Conservation (phyloP, 208 protist genomes). For the Acanthamoeba divionensis region DNA sequence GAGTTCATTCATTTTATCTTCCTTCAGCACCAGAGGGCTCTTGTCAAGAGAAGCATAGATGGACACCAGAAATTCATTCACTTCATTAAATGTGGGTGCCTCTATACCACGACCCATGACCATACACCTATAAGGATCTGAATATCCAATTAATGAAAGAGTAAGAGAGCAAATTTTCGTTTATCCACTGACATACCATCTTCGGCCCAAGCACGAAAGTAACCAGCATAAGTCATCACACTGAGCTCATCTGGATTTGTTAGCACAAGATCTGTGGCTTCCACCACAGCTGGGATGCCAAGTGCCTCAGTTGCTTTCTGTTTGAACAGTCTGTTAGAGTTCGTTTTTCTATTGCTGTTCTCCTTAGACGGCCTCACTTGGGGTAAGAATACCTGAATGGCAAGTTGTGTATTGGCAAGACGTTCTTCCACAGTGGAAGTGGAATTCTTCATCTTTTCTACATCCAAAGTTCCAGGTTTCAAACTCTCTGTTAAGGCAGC, state of each 20-base stretch:
- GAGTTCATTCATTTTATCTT: slow-evolving; percentile 18
- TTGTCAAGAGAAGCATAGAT: slow-evolving; percentile 34
- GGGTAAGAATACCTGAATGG: neutral
- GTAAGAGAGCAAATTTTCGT: too few relatives aligned
- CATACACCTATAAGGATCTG: slow-evolving; percentile 31
- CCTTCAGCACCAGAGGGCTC: slow-evolving; percentile 25
- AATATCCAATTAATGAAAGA: neutral
- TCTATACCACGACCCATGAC: slow-evolving; percentile 35
- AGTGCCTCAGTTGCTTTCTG: slow-evolving; percentile 42
- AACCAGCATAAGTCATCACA: slow-evolving; percentile 27
- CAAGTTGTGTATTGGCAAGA: neutral
- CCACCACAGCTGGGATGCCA: slow-evolving; percentile 22
- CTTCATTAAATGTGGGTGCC: neutral
- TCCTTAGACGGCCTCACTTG: neutral
- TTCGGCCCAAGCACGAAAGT: slow-evolving; percentile 24
- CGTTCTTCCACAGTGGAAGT: neutral
- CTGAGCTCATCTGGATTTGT: slow-evolving; percentile 1
- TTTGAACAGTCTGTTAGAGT: neutral
- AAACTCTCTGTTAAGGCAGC: neutral
- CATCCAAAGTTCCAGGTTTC: neutral
- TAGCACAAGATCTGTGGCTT: slow-evolving; percentile 15
- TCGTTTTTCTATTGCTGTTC: neutral
- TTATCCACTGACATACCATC: neutral
- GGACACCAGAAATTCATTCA: slow-evolving; percentile 13
- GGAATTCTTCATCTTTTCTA: slow-evolving; percentile 26